phyloP scores from a whole-genome alignment of 345 rosid species.

The Raphanus sativus region DNA sequence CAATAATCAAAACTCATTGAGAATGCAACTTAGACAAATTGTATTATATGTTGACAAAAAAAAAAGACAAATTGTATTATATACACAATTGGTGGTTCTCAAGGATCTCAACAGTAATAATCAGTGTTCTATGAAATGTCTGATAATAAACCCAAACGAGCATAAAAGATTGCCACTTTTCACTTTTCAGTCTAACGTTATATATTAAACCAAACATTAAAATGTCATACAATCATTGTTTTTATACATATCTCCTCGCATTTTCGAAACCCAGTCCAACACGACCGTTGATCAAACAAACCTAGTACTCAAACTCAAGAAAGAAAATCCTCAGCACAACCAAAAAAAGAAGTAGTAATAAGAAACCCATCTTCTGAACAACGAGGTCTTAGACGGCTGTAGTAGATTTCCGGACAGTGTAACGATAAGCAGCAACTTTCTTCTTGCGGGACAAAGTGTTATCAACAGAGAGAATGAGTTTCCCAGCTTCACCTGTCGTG shows the following conservation, averaged over 20 bases:
- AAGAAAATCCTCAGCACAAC: constrained; percentile 17
- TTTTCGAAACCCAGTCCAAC: constrained; percentile 15
- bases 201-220: constrained; percentile 25
- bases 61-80: too few species aligned
- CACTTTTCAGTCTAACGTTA: constrained; percentile 12
- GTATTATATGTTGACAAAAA: too few species aligned
- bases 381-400: constrained; percentile 20
- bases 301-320: constrained; percentile 29
- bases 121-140: background rate
- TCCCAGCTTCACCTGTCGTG: constrained; percentile 76
- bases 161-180: background rate
- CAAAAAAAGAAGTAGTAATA: constrained; percentile 21
- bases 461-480: constrained; percentile 84
- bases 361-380: constrained; percentile 13
- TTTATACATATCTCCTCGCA: constrained; percentile 32
- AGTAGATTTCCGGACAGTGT: constrained; percentile 70
- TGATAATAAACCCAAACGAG: constrained; percentile 7
- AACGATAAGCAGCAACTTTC: constrained; percentile 93
- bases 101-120: background rate
- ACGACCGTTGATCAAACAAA: constrained; percentile 31
- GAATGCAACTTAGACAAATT: background rate
- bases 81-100: background rate
- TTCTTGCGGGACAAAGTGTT: constrained; percentile 74
- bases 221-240: constrained; percentile 33
- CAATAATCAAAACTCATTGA: background rate